These are phyloP conservation scores for Xylaria sp. DNA, from an alignment of 2,329 filamentous ascomycete genomes.

Conservation along the genomic window DNA sequence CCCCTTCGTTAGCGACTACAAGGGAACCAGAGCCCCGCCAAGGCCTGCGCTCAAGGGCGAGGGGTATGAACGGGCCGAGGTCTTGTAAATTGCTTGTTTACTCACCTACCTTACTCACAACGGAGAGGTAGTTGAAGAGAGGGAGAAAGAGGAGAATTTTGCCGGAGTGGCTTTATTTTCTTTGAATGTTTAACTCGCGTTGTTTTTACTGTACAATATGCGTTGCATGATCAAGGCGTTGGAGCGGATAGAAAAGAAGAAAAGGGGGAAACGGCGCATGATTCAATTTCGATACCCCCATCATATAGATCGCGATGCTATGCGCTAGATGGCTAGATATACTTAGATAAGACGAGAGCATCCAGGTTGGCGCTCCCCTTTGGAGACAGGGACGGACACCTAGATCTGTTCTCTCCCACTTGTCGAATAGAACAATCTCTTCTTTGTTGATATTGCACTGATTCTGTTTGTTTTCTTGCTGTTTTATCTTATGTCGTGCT, in stretches of 20 bases:
- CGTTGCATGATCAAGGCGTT: conserved; percentile 22
- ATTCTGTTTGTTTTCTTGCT: background rate
- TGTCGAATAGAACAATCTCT: conserved; percentile 20
- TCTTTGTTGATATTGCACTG: conserved; percentile 9
- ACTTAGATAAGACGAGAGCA: conserved; percentile 5
- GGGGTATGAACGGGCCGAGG: conserved; percentile 87
- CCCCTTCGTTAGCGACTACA: conserved; percentile 87
- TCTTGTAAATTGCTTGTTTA: conserved; percentile 62
- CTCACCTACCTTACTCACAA: background rate
- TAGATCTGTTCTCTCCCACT: conserved; percentile 30
- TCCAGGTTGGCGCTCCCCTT: conserved; percentile 24
- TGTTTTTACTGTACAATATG: conserved; percentile 18
- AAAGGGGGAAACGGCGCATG: conserved; percentile 2
- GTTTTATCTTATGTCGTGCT: background rate
- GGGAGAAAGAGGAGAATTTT: background rate
- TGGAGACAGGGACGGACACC: conserved; percentile 13
- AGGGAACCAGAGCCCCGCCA: conserved; percentile 72
- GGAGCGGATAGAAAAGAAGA: conserved; percentile 1
- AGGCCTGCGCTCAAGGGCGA: conserved; percentile 72
- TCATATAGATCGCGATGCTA: conserved; percentile 30
- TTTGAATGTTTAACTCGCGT: background rate
- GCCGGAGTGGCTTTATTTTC: conserved; percentile 4
- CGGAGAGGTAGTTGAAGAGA: too few relatives aligned
- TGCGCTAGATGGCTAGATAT: conserved; percentile 27
- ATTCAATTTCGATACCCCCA: conserved; percentile 27